Base-by-base conservation (phyloP, 164 flowering plant species). In the Warburgia ugandensis region DNA sequence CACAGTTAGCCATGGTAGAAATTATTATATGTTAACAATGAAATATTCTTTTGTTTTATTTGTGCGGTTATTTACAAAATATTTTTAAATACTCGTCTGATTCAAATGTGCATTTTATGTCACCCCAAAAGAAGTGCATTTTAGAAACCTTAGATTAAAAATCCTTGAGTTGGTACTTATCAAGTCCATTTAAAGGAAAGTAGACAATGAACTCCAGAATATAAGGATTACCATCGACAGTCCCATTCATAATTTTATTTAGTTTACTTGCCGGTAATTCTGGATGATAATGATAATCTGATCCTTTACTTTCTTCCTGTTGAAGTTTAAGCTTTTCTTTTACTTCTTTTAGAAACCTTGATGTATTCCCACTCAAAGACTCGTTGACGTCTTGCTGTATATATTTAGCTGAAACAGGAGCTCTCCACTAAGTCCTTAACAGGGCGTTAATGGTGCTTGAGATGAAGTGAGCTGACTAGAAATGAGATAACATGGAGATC, bases 311-410 rank as follows among this genome's bases (percentile, higher is more conserved):
- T n/a, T n/a, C n/a, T n/a, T n/a, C n/a, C n/a, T n/a, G n/a, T n/a
- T n/a, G n/a, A n/a, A n/a, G n/a, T n/a, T n/a, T n/a, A n/a, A n/a
- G n/a, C n/a, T n/a, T n/a, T n/a, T n/a, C n/a, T n/a, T 12, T 25
- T 44, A 3, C 9, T 44, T 13, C 48, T 23, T 1, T 3, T 4
- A 2, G 26, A 44, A 21, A 9, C 48, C 29, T 44, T 44, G 48
- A 44, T 44, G 23, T 23, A 6, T n/a, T 26, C 48, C 9, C 19
- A 44, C 48, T 44, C 48, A 44, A 44, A 23, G 48, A 7, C 25
- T 21, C 48, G 16, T 44, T 41, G 45, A 19, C 23, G 26, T 6
- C 22, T 44, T 3, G 26, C 6, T 8, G 2, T 22, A 8, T 42
- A n/a, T n/a, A n/a, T n/a, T n/a, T n/a, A n/a, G n/a, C n/a, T n/a